phyloP scores from a whole-genome alignment of 345 rosid genomes.

The Gossypium longicalyx region DNA sequence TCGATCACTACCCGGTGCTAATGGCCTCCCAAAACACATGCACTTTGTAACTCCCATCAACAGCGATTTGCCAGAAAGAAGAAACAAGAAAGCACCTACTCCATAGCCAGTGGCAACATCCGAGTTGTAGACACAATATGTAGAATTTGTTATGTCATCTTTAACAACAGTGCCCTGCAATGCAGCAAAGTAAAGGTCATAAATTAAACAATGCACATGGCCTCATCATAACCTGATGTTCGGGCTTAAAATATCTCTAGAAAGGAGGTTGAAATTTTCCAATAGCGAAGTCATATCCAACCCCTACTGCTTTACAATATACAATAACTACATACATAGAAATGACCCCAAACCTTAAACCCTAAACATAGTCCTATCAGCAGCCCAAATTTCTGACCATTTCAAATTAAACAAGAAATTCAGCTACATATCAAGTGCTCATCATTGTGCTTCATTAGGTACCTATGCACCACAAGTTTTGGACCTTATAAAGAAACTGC shows the following conservation, averaged over 20 bases:
- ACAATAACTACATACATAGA: not conserved
- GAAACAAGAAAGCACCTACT: conserved; percentile 88
- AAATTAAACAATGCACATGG: not conserved
- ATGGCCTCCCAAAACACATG: conserved; percentile 93
- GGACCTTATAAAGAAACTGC: not conserved
- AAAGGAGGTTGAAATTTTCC: not conserved
- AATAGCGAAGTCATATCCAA: not conserved
- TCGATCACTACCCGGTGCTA: conserved; percentile 72
- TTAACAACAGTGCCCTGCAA: conserved; percentile 51
- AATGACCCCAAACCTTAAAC: not conserved
- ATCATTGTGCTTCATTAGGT: too few species aligned
- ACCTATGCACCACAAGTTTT: not conserved
- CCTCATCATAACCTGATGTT: not conserved
- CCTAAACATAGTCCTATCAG: not conserved
- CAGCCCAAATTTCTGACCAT: not conserved
- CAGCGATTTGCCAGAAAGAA: conserved; percentile 78
- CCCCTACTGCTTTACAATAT: not conserved
- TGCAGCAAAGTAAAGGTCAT: conserved; percentile 10
- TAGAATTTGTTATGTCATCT: conserved; percentile 44
- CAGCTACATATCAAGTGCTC: not conserved
- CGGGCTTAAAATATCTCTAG: not conserved
- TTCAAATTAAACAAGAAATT: not conserved
- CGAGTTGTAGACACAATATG: conserved; percentile 75
- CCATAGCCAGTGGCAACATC: conserved; percentile 97
- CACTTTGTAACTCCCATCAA: conserved; percentile 91